Base-by-base conservation (phyloP, 1,284 basidiomycete genomes). In the Xanthoconium separans region DNA sequence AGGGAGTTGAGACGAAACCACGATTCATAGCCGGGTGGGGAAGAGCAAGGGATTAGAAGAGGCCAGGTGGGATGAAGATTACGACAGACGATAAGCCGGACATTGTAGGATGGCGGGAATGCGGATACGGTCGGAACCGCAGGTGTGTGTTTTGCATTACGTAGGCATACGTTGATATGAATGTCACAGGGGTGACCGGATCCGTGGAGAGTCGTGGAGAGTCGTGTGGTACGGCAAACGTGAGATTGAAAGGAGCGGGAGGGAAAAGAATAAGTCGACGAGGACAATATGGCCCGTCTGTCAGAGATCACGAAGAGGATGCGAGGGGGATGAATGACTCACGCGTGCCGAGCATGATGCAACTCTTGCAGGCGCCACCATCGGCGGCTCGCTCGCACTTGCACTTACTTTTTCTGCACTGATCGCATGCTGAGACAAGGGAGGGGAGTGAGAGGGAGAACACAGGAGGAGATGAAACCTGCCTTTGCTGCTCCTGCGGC, bases 401-500 rank as follows among this genome's bases (percentile, higher is more conserved):
- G 52, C 68, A 62, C 33, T 71, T 68, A 51, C 57, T 63, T 44
- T 64, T 91, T 55, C 89, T 81, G 70, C 90, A 92, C 66, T 91
- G 89, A 71, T 89, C 85, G 70, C 89, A 91, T 31, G 85, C 87
- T 85, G 51, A 6, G 27, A 33, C 4, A 45, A 53, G 45, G 51
- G 29, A 51, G 41, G 22, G 43, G 50, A 49, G 15, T 50, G 50
- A 34, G 42, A 16, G 12, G 31, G 22, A 12, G 46, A 20, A 29
- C 48, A 40, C 39, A 46, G 13, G 2, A 12, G 50, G 54, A 29
- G 45, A 44, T 18, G 31, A 27, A 20, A 70, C 71, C 30, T 58
- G 80, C 85, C 84, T 80, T 89, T 90, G 66, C 85, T 88, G 63
- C 87, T 83, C 54, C 82, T 66, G 53, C 85, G 75, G 49, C 86